phyloP scores from a whole-genome alignment of 306 rosid genomes.

The Prunus mongolica region DNA sequence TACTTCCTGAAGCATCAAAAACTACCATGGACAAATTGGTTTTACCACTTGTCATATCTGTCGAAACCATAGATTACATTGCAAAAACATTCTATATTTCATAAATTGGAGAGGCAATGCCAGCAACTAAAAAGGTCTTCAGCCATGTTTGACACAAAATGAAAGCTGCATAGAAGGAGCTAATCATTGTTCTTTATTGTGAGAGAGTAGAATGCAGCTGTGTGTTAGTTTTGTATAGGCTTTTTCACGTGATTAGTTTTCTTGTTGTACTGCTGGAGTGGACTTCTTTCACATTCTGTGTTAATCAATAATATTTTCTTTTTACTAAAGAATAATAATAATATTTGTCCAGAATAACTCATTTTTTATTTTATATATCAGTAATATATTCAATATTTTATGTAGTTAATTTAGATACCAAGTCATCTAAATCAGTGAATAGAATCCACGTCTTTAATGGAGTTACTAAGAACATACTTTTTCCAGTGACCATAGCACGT shows the following conservation, averaged over 20 bases:
- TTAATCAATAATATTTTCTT: too few species aligned
- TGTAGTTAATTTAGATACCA: neutral
- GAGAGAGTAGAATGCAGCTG: too few species aligned
- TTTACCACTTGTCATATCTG: neutral
- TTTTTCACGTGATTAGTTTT: too few species aligned
- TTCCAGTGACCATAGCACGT: conserved; percentile 78
- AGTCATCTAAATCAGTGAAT: neutral
- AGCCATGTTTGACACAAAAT: too few species aligned
- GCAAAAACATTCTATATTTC: neutral
- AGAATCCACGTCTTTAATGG: neutral
- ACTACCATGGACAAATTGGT: neutral
- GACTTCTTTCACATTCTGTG: too few species aligned
- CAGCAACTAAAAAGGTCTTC: neutral
- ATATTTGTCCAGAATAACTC: neutral
- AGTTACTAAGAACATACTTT: conserved; percentile 41
- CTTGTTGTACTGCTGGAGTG: too few species aligned
- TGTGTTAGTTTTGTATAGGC: too few species aligned
- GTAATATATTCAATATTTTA: neutral
- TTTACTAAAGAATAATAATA: too few species aligned
- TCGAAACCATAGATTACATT: neutral
- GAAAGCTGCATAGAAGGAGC: too few species aligned
- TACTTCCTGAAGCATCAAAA: neutral
- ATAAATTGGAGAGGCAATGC: neutral
- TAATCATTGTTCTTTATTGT: too few species aligned
- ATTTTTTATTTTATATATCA: neutral